Evolutionary conservation across 352 stramenopile genomes (phyloP).

Genomic region (Phytophthora aleatoria): DNA sequence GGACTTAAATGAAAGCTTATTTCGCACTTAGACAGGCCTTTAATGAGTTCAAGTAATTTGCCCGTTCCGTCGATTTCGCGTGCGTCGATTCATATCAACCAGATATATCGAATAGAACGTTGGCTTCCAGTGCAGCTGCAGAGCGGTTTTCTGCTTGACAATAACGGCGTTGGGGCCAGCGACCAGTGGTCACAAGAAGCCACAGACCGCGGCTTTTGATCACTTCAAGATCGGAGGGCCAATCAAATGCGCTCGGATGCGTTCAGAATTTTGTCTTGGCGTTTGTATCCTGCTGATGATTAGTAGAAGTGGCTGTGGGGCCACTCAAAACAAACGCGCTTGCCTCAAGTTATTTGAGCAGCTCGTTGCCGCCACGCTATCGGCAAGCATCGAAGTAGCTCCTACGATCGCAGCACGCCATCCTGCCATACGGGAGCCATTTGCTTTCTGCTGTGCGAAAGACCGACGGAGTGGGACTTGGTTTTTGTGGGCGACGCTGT

Average conservation of each 20-base stretch:
- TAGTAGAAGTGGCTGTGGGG: background rate
- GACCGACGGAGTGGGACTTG: slow-evolving; percentile 14
- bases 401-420: slow-evolving; percentile 25
- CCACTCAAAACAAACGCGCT: background rate
- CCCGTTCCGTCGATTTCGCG: no score
- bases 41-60: no score
- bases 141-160: background rate
- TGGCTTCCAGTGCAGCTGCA: background rate
- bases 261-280: slow-evolving; percentile 18
- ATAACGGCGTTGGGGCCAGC: slow-evolving; percentile 1
- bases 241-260: slow-evolving; percentile 15
- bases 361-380: background rate
- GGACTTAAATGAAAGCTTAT: no score
- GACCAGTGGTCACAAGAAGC: no score
- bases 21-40: no score
- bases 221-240: slow-evolving; percentile 9
- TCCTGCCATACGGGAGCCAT: slow-evolving; percentile 24
- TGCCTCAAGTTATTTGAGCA: background rate
- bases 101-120: no score
- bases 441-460: slow-evolving; percentile 31
- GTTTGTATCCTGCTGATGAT: slow-evolving; percentile 7
- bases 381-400: slow-evolving; percentile 5
- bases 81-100: no score
- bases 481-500: slow-evolving; percentile 6
- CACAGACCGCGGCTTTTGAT: background rate